Evolutionary conservation across 768 basidiomycete species (phyloP), one percentile per base, ranked within the genome.

Genomic region (Boletus reticulatus): DNA sequence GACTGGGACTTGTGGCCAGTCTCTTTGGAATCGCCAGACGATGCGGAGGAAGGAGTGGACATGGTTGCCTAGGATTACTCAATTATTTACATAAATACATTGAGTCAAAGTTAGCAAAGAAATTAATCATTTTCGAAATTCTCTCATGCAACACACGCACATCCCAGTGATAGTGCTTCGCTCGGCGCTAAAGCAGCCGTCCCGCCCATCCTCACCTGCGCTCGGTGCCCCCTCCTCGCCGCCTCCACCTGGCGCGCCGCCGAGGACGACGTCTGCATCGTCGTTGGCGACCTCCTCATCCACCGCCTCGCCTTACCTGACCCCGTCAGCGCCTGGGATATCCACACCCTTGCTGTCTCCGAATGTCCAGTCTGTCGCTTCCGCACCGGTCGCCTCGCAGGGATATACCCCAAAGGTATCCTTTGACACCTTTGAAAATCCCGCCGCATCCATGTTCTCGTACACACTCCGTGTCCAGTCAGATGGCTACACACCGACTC

Each of bases 351-450:
- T 56, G 49, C 61, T 53, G 24, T 67, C 57, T 27, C 60, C 57
- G 7, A 63, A 51, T 49, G 62, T 24, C 43, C 56, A 56, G 48
- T 51, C 69, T 59, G 13, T 63, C 34, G 7, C 55, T 4, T 45
- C 59, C 3, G 29, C 60, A 45, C 48, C 64, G 27, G 54, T 67
- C 32, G 70, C 57, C 11, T 65, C 73, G 4, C 73, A 72, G 29
- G 67, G 73, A 2, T 73, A 72, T 47, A 70, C 77, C 17, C 64
- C 67, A 22, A 74, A 70, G 60, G 92, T 93, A 22, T 89, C 89
- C 3, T 92, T 92, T 67, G 92, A 93, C 68, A 93, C 91, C 0
- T 91, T 94, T 53, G 89, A 92, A 74, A 90, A 92, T 68, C 79
- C 85, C 12, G 82, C 78, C 24, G 87, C 88, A 8, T 81, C 82